Conservation (phyloP, 176 grass and related monocot species). For the Bolboschoenus planiculmis region DNA sequence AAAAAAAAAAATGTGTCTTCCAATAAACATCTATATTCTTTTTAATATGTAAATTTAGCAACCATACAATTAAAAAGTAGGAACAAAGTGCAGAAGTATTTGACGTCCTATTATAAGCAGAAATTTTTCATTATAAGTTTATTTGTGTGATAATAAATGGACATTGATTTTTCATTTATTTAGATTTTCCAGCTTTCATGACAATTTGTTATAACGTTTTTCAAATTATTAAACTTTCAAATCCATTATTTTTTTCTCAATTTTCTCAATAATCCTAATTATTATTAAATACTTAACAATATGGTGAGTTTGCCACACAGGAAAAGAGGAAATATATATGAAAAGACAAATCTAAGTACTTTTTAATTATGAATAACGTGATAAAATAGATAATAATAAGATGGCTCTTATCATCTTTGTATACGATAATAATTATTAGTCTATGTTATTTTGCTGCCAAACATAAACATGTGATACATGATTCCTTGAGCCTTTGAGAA, state of each 20-base stretch:
- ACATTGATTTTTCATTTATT: neutral
- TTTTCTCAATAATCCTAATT: neutral
- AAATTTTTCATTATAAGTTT: neutral
- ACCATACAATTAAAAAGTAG: no score
- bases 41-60: no score
- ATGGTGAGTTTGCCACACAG: no score
- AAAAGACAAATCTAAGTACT: no score
- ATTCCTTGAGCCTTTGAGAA: no score
- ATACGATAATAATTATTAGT: neutral
- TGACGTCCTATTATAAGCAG: neutral
- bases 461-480: neutral
- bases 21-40: no score
- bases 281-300: neutral
- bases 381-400: no score
- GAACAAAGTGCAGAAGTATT: no score
- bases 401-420: neutral
- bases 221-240: neutral
- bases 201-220: neutral
- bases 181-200: neutral
- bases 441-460: neutral
- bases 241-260: neutral
- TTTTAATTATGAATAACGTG: no score
- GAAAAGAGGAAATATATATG: no score
- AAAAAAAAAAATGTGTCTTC: neutral
- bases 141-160: neutral